Evolutionary conservation across 768 basidiomycete genomes (phyloP).

Genomic region (Clitopilus passeckerianus): DNA sequence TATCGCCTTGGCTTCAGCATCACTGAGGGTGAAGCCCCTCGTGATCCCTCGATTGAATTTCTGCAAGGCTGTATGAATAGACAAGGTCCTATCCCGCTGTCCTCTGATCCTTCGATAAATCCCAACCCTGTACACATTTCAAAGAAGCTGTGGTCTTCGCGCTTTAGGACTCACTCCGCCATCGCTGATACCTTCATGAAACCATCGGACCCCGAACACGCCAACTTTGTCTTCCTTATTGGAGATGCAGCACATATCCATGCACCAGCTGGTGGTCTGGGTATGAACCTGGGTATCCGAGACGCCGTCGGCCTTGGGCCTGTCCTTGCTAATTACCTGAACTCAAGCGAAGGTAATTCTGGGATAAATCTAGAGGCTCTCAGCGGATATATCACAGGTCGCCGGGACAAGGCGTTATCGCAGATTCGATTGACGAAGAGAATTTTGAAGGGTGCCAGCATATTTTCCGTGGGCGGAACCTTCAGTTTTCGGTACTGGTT

Average conservation of each 20-base stretch:
- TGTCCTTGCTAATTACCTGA: constrained; percentile 29
- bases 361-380: constrained; percentile 25
- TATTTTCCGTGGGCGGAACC: constrained; percentile 3
- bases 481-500: constrained; percentile 12
- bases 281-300: constrained; percentile 56
- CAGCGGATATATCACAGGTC: constrained; percentile 24
- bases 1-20: constrained; percentile 38
- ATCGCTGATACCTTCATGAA: constrained; percentile 33
- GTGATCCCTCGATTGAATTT: constrained; percentile 33
- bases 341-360: constrained; percentile 4
- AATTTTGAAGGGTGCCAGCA: constrained; percentile 13
- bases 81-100: constrained; percentile 27
- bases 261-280: constrained; percentile 51
- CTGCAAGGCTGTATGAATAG: constrained; percentile 38
- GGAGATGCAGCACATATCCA: constrained; percentile 45
- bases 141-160: constrained; percentile 38
- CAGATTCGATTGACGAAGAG: constrained; percentile 37
- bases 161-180: constrained; percentile 40
- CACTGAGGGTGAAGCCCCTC: constrained; percentile 24
- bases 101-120: constrained; percentile 29
- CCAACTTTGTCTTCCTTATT: constrained; percentile 12
- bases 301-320: constrained; percentile 44
- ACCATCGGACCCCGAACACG: not conserved
- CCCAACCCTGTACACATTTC: constrained; percentile 25
- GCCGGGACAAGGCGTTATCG: constrained; percentile 33